phyloP scores from a whole-genome alignment of 176 grass and related monocot species.

The Tuctoria greenei region DNA sequence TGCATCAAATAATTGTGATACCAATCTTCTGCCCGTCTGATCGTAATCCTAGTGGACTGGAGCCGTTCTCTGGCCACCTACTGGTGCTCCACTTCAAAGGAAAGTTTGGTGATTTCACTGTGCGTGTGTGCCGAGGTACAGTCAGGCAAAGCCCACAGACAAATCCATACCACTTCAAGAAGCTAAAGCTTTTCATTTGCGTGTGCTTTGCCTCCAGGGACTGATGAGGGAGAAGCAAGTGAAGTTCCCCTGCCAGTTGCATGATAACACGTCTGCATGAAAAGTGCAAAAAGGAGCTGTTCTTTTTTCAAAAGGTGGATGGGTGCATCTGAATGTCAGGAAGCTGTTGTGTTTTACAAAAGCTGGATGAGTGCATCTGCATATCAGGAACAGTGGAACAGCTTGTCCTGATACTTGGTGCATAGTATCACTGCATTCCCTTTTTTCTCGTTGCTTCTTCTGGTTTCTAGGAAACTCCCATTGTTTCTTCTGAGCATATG shows the following conservation, averaged over 20 bases:
- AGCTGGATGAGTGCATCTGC: not conserved
- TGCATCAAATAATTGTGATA: conserved; percentile 39
- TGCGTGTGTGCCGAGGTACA: conserved; percentile 15
- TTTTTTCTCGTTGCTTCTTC: too few species aligned
- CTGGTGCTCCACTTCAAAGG: not conserved
- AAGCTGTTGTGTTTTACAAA: too few species aligned
- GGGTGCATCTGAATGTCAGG: too few species aligned
- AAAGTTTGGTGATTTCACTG: not conserved
- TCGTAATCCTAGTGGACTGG: conserved; percentile 19
- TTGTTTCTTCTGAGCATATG: too few species aligned
- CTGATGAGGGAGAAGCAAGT: not conserved
- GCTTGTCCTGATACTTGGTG: not conserved
- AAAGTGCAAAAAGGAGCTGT: not conserved
- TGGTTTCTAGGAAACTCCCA: too few species aligned
- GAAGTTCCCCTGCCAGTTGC: not conserved
- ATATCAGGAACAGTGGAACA: not conserved
- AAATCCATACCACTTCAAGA: not conserved
- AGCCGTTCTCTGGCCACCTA: conserved; percentile 20
- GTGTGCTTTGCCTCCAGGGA: not conserved
- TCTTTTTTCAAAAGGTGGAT: not conserved
- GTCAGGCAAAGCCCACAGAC: not conserved
- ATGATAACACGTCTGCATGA: not conserved
- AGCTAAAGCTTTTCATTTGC: not conserved
- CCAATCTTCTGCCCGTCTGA: conserved; percentile 29
- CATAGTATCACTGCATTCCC: too few species aligned